Conservation (phyloP, 306 rosid species). For the Corylus americana region DNA sequence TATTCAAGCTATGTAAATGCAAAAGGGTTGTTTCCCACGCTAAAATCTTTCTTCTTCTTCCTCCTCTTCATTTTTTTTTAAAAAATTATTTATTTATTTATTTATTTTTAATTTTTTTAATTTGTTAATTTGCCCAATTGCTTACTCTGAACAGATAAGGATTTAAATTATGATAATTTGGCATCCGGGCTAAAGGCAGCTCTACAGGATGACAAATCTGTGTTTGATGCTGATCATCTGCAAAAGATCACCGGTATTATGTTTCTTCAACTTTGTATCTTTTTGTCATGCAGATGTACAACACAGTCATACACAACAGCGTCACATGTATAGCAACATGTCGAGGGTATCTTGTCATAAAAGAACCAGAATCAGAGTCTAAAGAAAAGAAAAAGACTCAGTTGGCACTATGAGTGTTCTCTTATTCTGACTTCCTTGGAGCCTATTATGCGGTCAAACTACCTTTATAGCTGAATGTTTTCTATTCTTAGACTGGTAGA, state of each 20-base stretch:
- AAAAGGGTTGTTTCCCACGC: neutral
- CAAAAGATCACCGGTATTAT: conserved; percentile 77
- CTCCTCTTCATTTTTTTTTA: neutral
- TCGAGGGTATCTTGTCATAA: neutral
- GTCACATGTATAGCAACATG: neutral
- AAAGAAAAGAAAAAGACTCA: neutral
- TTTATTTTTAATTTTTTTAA: neutral
- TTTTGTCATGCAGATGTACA: conserved; percentile 2
- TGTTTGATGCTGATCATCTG: conserved; percentile 84
- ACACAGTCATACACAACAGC: neutral
- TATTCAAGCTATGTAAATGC: neutral
- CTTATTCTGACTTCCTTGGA: too few species aligned
- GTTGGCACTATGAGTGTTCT: neutral
- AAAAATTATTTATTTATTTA: too few species aligned
- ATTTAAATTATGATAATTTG: conserved; percentile 77
- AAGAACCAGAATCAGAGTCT: neutral
- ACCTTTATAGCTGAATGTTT: neutral
- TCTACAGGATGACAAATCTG: conserved; percentile 74
- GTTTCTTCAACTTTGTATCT: conserved; percentile 21
- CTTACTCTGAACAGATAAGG: conserved; percentile 56
- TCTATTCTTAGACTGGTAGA: too few species aligned
- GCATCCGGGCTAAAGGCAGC: conserved; percentile 82
- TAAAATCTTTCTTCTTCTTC: neutral
- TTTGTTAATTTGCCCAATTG: conserved; percentile 8
- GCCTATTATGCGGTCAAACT: neutral